phyloP scores from a whole-genome alignment of 1,139 yeast genomes.

The Blastobotrys proliferans region DNA sequence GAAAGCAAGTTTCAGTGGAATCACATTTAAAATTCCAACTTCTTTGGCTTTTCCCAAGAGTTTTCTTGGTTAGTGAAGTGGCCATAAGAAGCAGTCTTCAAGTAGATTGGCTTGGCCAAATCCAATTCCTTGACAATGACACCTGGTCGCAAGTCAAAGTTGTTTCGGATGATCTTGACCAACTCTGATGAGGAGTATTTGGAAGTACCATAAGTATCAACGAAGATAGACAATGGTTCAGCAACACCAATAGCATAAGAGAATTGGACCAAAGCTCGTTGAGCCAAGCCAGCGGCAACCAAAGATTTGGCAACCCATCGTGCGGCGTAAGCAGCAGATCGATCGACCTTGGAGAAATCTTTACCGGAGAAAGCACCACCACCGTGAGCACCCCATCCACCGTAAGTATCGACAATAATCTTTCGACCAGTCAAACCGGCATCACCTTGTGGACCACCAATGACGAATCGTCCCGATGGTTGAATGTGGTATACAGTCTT shows the following conservation, averaged over 20 bases:
- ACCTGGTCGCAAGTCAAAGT: constrained; percentile 99
- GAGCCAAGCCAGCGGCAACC: constrained; percentile 89
- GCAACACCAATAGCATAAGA: constrained; percentile 99
- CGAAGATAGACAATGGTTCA: constrained; percentile 96
- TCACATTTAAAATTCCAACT: constrained; percentile 59
- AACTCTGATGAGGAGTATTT: constrained; percentile 82
- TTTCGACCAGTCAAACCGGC: constrained; percentile 99
- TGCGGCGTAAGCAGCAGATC: constrained; percentile 99
- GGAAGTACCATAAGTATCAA: constrained; percentile 97
- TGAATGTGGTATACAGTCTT: constrained; percentile 97
- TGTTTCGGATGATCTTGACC: constrained; percentile 83
- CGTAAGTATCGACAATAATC: constrained; percentile 98
- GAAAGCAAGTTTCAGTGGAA: not conserved
- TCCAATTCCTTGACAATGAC: constrained; percentile 93
- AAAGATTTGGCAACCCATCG: constrained; percentile 99
- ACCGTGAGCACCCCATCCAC: constrained; percentile 99
- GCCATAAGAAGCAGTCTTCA: constrained; percentile 98
- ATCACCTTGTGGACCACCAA: constrained; percentile 99
- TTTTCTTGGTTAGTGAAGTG: constrained; percentile 99
- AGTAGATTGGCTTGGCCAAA: constrained; percentile 97
- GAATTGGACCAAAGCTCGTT: constrained; percentile 96
- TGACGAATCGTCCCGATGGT: constrained; percentile 99
- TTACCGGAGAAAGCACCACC: constrained; percentile 99
- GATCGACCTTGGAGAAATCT: constrained; percentile 99
- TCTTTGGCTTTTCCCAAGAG: constrained; percentile 98